Percentiles rank a stretch among this genome's conserved stretches.
These are phyloP conservation scores for Rhodotorula taiwanensis DNA, from an alignment of 768 basidiomycete species.

Conservation along the genomic window DNA sequence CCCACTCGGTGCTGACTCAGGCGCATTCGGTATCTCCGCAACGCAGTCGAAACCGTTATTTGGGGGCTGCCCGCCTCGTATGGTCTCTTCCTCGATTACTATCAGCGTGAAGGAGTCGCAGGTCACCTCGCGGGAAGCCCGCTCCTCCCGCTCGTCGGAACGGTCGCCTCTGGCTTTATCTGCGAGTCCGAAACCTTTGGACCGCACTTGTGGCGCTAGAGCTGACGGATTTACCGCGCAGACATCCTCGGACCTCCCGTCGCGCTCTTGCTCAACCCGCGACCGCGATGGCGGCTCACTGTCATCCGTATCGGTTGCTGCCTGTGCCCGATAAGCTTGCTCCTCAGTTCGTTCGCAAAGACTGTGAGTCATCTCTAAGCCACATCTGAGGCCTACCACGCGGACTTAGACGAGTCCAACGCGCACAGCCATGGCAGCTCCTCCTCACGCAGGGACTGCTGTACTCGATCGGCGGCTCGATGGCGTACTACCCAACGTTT, in stretches of 20 bases:
- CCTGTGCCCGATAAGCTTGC: background rate
- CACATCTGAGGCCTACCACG: background rate
- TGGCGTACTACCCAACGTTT: constrained; percentile 17
- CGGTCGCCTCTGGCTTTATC: constrained; percentile 5
- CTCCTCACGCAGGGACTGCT: constrained; percentile 16
- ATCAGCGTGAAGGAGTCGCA: background rate
- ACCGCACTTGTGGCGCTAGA: fast-evolving
- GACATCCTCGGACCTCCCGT: constrained; percentile 19
- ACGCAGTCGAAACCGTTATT: constrained; percentile 19
- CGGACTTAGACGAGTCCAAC: background rate
- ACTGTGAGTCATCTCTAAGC: background rate
- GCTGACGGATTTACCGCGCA: background rate
- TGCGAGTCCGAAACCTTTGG: background rate
- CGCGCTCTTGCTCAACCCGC: constrained; percentile 12
- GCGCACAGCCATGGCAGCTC: constrained; percentile 7
- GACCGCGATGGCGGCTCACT: constrained; percentile 9
- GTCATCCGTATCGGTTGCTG: constrained; percentile 4
- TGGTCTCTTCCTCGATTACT: constrained; percentile 16
- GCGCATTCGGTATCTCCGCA: background rate
- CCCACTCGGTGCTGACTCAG: no score
- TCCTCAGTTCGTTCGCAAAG: constrained; percentile 1
- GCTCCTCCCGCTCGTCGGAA: constrained; percentile 16
- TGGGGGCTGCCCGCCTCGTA: constrained; percentile 21
- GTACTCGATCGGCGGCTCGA: constrained; percentile 13
- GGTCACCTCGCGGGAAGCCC: background rate